Evolutionary conservation across 768 basidiomycete genomes (phyloP).

Genomic region (Auricularia sp.): DNA sequence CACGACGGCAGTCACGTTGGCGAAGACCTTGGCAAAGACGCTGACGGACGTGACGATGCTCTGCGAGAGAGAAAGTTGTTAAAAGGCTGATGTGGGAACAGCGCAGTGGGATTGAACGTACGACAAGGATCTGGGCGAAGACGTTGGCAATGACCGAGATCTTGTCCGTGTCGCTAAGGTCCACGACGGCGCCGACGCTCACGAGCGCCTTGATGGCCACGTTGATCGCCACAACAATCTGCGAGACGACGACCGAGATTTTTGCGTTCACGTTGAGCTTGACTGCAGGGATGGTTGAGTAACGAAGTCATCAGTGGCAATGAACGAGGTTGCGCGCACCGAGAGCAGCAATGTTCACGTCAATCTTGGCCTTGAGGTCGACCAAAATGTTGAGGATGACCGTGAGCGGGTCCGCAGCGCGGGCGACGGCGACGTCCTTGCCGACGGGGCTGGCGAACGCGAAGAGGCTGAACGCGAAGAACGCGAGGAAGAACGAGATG

Average conservation of each 20-base stretch:
- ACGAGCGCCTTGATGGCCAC: neutral
- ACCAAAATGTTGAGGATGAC: neutral
- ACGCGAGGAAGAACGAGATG: neutral
- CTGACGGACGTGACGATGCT: neutral
- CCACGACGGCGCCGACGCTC: neutral
- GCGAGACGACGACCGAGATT: neutral
- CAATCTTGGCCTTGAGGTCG: neutral
- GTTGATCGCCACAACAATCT: neutral
- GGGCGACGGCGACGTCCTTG: neutral
- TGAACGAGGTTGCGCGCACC: neutral
- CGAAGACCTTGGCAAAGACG: neutral
- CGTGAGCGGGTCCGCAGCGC: neutral
- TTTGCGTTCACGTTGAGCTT: neutral
- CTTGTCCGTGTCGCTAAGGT: neutral
- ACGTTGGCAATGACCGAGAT: neutral
- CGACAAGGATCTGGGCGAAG: neutral
- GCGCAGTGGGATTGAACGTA: neutral
- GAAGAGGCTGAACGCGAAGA: neutral
- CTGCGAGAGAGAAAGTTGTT: no score
- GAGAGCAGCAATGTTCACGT: neutral
- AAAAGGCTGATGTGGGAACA: no score
- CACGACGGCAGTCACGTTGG: slow-evolving; percentile 1
- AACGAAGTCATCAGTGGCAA: neutral
- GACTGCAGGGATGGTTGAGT: neutral
- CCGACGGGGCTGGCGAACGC: neutral